phyloP scores from a whole-genome alignment of 176 grass and related monocot species.

The Miscanthus lutarioriparius region DNA sequence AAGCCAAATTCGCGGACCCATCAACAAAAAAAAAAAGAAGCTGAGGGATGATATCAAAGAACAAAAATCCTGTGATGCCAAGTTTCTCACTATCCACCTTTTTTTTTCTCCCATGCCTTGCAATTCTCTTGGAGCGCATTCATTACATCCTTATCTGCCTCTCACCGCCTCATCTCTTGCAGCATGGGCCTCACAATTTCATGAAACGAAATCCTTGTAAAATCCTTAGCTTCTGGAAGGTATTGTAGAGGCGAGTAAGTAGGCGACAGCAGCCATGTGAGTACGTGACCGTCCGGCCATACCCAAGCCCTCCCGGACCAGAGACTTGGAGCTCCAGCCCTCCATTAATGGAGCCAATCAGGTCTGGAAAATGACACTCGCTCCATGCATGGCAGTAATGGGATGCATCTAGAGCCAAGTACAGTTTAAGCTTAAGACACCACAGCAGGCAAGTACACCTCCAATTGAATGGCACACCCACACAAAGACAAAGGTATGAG shows the following conservation, averaged over 20 bases:
- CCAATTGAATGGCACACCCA: slow-evolving; percentile 26
- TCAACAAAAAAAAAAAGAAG: not conserved
- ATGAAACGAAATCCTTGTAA: slow-evolving; percentile 37
- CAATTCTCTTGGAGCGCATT: slow-evolving; percentile 39
- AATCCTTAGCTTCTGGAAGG: not conserved
- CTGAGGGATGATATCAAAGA: not conserved
- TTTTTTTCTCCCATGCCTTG: not conserved
- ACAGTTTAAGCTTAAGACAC: not conserved
- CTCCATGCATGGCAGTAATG: slow-evolving; percentile 31
- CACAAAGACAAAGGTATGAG: not conserved
- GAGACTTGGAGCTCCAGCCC: not conserved
- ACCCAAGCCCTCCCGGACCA: not conserved
- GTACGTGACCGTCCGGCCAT: slow-evolving; percentile 29
- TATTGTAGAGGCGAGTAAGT: not conserved
- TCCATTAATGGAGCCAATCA: slow-evolving; percentile 8
- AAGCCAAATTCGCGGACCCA: not conserved
- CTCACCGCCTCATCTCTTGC: slow-evolving; percentile 11
- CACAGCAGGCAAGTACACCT: slow-evolving; percentile 19
- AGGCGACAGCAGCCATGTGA: slow-evolving; percentile 27
- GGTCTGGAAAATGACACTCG: slow-evolving; percentile 24
- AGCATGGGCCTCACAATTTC: slow-evolving; percentile 44
- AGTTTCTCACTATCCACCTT: slow-evolving; percentile 19
- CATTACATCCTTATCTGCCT: slow-evolving; percentile 46
- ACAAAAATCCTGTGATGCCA: slow-evolving; percentile 25
- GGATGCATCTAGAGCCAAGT: slow-evolving; percentile 25